Evolutionary conservation across 2,329 filamentous ascomycete genomes (phyloP).

Genomic region (Teratosphaeria pseudoeucalypti): DNA sequence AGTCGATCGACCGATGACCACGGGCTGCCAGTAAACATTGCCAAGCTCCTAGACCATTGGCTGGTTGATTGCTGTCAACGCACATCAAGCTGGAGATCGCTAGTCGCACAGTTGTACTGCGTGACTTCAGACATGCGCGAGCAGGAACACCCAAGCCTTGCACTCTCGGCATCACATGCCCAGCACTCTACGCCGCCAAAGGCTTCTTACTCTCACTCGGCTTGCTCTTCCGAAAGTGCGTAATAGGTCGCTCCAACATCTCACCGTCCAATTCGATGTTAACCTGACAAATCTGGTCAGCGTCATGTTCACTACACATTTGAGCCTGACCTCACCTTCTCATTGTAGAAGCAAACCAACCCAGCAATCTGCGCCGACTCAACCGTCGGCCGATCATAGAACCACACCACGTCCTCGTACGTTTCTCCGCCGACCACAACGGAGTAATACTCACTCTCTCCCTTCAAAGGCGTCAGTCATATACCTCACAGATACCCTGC

Average conservation of each 20-base stretch:
- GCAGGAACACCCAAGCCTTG: too few species aligned
- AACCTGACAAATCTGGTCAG: constrained; percentile 27
- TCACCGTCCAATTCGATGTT: constrained; percentile 46
- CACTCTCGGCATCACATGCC: background rate
- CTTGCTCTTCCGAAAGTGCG: constrained; percentile 19
- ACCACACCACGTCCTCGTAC: constrained; percentile 50
- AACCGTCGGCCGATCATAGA: constrained; percentile 46
- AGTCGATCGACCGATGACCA: too few species aligned
- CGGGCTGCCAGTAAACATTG: too few species aligned
- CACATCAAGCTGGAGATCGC: background rate
- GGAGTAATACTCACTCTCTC: constrained; percentile 52
- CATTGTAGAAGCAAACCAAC: constrained; percentile 47
- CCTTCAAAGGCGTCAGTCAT: constrained; percentile 16
- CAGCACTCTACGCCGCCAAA: background rate
- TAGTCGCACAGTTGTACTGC: too few species aligned
- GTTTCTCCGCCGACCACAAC: constrained; percentile 34
- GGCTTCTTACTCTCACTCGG: constrained; percentile 10
- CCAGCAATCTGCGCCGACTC: constrained; percentile 49
- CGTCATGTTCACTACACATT: background rate
- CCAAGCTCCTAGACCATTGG: too few species aligned
- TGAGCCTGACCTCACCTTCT: constrained; percentile 34
- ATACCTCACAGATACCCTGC: too few species aligned
- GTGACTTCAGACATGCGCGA: too few species aligned
- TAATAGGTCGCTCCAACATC: constrained; percentile 20
- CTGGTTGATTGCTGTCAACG: background rate